These are phyloP conservation scores for Oryza nivara DNA, from an alignment of 176 grass and related monocot genomes.

Conservation along the genomic window DNA sequence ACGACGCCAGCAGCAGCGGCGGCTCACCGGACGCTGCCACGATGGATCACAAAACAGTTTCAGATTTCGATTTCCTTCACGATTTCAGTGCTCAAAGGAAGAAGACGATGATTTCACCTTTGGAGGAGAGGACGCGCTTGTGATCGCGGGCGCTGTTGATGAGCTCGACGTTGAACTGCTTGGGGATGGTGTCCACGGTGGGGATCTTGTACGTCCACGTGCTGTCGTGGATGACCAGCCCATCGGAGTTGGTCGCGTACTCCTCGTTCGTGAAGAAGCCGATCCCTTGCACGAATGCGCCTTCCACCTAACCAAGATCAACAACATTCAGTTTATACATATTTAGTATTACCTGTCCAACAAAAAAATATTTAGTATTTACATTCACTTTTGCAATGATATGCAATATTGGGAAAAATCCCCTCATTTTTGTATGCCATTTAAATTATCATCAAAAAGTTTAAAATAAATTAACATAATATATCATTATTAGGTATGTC, in stretches of 20 bases:
- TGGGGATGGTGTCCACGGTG: constrained; percentile 77
- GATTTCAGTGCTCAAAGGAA: not conserved
- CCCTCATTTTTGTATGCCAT: too few relatives aligned
- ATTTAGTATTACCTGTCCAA: too few relatives aligned
- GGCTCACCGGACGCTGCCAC: constrained; percentile 83
- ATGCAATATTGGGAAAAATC: too few relatives aligned
- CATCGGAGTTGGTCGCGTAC: constrained; percentile 64
- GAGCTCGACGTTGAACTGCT: constrained; percentile 79
- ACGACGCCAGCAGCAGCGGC: constrained; percentile 76
- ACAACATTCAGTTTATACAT: constrained; percentile 16
- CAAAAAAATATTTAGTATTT: too few relatives aligned
- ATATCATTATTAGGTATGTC: too few relatives aligned
- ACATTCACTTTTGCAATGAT: constrained; percentile 14
- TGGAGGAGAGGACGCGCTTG: constrained; percentile 79
- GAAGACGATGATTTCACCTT: constrained; percentile 46
- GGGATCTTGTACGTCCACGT: constrained; percentile 95
- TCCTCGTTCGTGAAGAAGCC: constrained; percentile 89
- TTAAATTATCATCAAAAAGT: too few relatives aligned
- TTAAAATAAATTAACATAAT: too few relatives aligned
- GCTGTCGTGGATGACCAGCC: constrained; percentile 64
- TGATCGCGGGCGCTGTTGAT: constrained; percentile 59
- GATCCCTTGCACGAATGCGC: constrained; percentile 77
- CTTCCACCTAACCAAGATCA: constrained; percentile 51
- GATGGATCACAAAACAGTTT: not conserved
- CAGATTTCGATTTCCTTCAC: not conserved